Base-by-base conservation (phyloP, 116 monocot species). In the Trichopus zeylanicus region DNA sequence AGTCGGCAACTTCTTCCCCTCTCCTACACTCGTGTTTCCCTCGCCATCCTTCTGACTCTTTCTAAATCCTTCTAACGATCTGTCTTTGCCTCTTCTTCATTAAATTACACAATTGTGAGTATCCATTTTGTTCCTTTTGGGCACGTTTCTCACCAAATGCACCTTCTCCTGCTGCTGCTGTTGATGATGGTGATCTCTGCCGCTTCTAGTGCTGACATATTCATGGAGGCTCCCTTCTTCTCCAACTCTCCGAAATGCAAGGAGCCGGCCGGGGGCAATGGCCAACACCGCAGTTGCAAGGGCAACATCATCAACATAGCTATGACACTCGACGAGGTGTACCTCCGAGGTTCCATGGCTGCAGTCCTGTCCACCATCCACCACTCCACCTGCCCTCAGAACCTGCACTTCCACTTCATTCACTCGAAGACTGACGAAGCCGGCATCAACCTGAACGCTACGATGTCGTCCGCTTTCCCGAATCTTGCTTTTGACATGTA, bases 331-430 rank as follows among this genome's bases (percentile, higher is more conserved):
- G 65, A 65, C 38, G 35, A 19, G 18, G 25, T 16, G 21, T 46
- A 46, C 15, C 46, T 46, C 32, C 32, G 32, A 5, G 32, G 32
- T 5, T 33, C 32, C 32, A 46, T 67, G 38, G 56, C 57, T 20
- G 56, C 66, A 12, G 46, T 67, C 46, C 66, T 56, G 22, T 67
- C 66, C 47, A 24, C 57, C 23, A 38, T 67, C 15, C 56, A 33
- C 24, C 67, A 67, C 31, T 42, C 32, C 32, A 5, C 58, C 25
- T 67, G 33, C 57, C 67, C 56, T 0, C 21, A 67, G 37, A 39
- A 27, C 48, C 29, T 67, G 7, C 31, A 57, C 39, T 67, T 67
- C 48, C 67, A 58, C 57, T 48, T 57, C 47, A 55, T 67, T 13
- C 16, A 38, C 33, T 57, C 67, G 18, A 27, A 20, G 9, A 16